Evolutionary conservation across 306 rosid genomes (phyloP), one percentile per base, ranked within the genome.

Genomic region (Quercus engelmannii): DNA sequence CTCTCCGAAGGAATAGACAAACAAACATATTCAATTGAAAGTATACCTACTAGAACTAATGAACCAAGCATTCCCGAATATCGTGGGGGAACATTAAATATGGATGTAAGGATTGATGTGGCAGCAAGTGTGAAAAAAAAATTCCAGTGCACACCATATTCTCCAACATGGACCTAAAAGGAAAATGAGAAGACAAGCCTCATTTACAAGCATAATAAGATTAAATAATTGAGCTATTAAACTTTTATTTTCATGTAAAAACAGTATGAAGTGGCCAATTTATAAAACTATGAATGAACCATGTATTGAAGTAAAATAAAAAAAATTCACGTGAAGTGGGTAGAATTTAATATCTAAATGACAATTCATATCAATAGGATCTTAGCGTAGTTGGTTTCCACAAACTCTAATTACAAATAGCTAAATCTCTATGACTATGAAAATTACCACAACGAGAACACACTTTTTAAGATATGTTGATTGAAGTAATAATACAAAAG

Each of bases 131-230:
- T 95, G 84, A 95, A 95, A 85, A 95, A 95, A 87, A 93, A 93
- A 84, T 93, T 95, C 99, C 99, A 93, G 88, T 93, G 98, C 38
- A 91, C 93, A 49, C 99, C 99, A 84, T 95, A 95, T 87, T 95
- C 99, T 56, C 92, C 91, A 56, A 86, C 91, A 75, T 95, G 99
- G 77, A 88, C 91, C 98, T 95, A 85, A 4, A 77, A 56, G 79
- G 77, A 76, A 62, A 72, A 75, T 69, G 70, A 74, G 14, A 6
- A 69, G 57, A 56, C 74, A 14, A n/a, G 18, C 58, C 69, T 81
- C 68, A 71, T 59, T 57, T 75, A 75, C 63, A 78, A 79, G 68
- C 15, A 61, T 78, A 35, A 55, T 21, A 38, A 80, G 79, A 64
- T 59, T 31, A 19, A 68, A 6, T 77, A 74, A 73, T 25, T 62